phyloP scores from a whole-genome alignment of 176 grass and related monocot genomes.

The Phragmites australis region DNA sequence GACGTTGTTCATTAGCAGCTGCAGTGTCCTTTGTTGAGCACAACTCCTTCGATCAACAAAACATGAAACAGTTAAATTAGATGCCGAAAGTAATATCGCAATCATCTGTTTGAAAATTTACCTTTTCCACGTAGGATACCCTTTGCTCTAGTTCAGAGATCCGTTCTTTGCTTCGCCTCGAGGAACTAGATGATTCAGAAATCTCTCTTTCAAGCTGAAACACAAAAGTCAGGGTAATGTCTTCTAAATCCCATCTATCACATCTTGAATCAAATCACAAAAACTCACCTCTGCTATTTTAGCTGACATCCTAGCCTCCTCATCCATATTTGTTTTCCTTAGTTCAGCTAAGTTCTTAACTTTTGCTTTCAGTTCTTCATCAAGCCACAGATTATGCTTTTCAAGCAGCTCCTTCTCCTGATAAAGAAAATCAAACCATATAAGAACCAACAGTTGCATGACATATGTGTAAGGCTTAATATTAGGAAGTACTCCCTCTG shows the following conservation, averaged over 20 bases:
- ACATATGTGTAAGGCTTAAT: neutral
- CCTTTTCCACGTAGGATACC: slow-evolving; percentile 79
- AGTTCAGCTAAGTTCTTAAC: slow-evolving; percentile 56
- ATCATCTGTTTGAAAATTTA: slow-evolving; percentile 38
- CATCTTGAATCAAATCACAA: slow-evolving; percentile 23
- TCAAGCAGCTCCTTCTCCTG: slow-evolving; percentile 92
- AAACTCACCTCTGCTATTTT: slow-evolving; percentile 72
- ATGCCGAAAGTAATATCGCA: neutral
- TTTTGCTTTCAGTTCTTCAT: slow-evolving; percentile 80
- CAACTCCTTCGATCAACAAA: slow-evolving; percentile 65
- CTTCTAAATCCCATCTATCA: slow-evolving; percentile 21
- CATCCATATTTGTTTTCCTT: slow-evolving; percentile 78
- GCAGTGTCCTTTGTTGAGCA: slow-evolving; percentile 70
- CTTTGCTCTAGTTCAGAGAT: slow-evolving; percentile 74
- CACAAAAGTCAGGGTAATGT: neutral
- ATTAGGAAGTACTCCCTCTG: slow-evolving; percentile 38
- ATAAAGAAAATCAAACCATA: slow-evolving; percentile 31
- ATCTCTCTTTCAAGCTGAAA: slow-evolving; percentile 90
- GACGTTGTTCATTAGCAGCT: slow-evolving; percentile 70
- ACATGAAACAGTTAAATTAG: slow-evolving; percentile 42
- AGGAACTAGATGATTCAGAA: slow-evolving; percentile 63
- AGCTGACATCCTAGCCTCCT: slow-evolving; percentile 73
- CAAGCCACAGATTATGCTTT: slow-evolving; percentile 84
- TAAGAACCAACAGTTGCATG: slow-evolving; percentile 11
- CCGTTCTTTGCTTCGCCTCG: slow-evolving; percentile 68